Conservation (phyloP, 257 asterid species). For the Jacaranda copaia region DNA sequence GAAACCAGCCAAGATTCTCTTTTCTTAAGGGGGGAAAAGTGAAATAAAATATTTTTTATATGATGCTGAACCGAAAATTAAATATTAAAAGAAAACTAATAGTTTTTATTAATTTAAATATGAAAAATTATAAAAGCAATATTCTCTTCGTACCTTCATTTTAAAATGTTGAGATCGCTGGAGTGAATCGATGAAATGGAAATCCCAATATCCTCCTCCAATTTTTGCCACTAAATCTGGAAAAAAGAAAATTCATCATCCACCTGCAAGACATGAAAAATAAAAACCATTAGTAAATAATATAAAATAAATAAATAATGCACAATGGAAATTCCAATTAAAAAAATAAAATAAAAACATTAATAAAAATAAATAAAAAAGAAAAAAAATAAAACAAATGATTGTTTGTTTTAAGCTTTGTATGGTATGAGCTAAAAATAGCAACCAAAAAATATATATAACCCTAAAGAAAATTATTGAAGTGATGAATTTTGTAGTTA, state of each 20-base stretch:
- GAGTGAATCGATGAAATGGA: background rate
- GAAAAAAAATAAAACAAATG: background rate
- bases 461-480: too few species aligned
- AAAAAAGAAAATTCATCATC: background rate
- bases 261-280: conserved; percentile 42
- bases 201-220: conserved; percentile 17
- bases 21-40: too few species aligned
- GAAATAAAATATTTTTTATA: too few species aligned
- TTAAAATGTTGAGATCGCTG: background rate
- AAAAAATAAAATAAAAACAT: background rate
- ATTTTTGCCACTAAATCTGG: background rate
- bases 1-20: too few species aligned
- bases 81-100: too few species aligned
- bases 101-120: background rate
- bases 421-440: too few species aligned
- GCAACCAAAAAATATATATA: too few species aligned
- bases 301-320: background rate
- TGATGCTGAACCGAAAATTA: too few species aligned
- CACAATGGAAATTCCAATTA: conserved; percentile 1
- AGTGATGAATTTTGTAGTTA: background rate
- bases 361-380: background rate
- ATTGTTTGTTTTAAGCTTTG: too few species aligned
- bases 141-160: conserved; percentile 31
- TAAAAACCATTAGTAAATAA: background rate
- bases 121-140: background rate